A percentile compares a stretch with the other conserved stretches of the same genome.
phyloP scores from a whole-genome alignment of 1,284 basidiomycete species.

The Malassezia pachydermatis region DNA sequence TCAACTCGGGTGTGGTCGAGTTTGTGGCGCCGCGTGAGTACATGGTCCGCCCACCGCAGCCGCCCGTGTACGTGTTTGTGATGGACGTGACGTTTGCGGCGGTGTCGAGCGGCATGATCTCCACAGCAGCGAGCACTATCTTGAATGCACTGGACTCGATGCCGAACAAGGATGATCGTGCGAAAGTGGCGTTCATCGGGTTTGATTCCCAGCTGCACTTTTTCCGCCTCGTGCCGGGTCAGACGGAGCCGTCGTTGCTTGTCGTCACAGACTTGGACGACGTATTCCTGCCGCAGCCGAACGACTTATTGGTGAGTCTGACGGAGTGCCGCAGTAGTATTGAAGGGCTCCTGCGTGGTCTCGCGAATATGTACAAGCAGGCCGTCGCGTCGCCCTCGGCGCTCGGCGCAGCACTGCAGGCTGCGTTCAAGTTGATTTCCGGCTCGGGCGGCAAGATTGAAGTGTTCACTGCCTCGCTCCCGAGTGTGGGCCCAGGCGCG shows the following conservation, averaged over 20 bases:
- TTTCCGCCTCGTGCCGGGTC: conserved; percentile 74
- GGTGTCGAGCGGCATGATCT: conserved; percentile 74
- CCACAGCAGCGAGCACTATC: conserved; percentile 88
- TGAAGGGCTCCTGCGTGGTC: conserved; percentile 67
- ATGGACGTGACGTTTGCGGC: conserved; percentile 91
- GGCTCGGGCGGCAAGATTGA: conserved; percentile 92
- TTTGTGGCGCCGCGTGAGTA: conserved; percentile 97
- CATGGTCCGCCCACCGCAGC: conserved; percentile 94
- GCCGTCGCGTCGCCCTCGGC: conserved; percentile 83
- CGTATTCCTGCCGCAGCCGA: conserved; percentile 93
- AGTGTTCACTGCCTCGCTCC: conserved; percentile 75
- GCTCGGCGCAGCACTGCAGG: conserved; percentile 87
- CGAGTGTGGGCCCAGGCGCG: conserved; percentile 76
- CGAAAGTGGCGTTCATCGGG: conserved; percentile 83
- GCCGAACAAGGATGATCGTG: conserved; percentile 84
- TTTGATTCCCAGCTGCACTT: conserved; percentile 91
- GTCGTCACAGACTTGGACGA: conserved; percentile 95
- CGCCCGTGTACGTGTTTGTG: conserved; percentile 90
- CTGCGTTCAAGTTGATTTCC: conserved; percentile 86
- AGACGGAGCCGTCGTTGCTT: conserved; percentile 80
- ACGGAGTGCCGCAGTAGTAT: conserved; percentile 71
- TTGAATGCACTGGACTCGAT: conserved; percentile 88
- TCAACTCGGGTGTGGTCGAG: conserved; percentile 87
- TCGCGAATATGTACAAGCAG: conserved; percentile 95
- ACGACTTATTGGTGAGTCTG: conserved; percentile 86